Percentiles rank a stretch among this genome's conserved stretches.
Evolutionary conservation across 2,329 filamentous ascomycete species (phyloP).

Genomic region (Diplodia scrobiculata): DNA sequence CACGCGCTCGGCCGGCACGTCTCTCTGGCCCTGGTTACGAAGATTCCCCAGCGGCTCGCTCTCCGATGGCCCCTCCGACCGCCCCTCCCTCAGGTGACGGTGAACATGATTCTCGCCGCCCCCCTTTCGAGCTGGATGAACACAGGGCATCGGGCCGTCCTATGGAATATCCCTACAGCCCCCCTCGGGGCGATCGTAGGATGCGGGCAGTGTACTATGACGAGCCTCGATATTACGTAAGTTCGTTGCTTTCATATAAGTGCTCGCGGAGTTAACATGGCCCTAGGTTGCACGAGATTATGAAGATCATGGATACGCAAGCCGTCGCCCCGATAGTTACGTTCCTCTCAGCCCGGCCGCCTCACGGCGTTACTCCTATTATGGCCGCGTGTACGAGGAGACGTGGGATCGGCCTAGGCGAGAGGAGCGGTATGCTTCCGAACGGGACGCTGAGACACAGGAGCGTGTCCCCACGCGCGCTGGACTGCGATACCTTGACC

Average conservation of each 20-base stretch:
- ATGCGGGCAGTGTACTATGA: conserved; percentile 37
- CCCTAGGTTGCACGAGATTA: conserved; percentile 36
- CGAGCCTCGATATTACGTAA: conserved; percentile 43
- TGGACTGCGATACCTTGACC: conserved; percentile 38
- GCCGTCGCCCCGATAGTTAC: conserved; percentile 35
- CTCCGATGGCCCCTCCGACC: conserved; percentile 14
- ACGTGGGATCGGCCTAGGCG: conserved; percentile 37
- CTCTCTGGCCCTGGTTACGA: background rate
- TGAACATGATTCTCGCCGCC: conserved; percentile 32
- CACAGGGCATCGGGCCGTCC: conserved; percentile 26
- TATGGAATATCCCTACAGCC: conserved; percentile 34
- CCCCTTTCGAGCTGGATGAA: conserved; percentile 32
- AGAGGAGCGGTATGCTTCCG: conserved; percentile 32
- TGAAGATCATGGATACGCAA: conserved; percentile 38
- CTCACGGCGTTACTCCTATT: conserved; percentile 37
- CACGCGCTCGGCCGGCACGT: background rate
- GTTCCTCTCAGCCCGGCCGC: conserved; percentile 38
- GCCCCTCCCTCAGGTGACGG: conserved; percentile 3
- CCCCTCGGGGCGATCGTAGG: conserved; percentile 36
- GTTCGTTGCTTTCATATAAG: conserved; percentile 28
- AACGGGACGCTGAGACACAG: conserved; percentile 41
- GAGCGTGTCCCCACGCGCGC: conserved; percentile 36
- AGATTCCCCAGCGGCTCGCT: background rate
- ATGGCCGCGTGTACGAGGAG: conserved; percentile 37
- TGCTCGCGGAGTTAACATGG: conserved; percentile 24